Evolutionary conservation across 306 rosid species (phyloP), one percentile per base, ranked within the genome.

Genomic region (Hippophae tibetana): DNA sequence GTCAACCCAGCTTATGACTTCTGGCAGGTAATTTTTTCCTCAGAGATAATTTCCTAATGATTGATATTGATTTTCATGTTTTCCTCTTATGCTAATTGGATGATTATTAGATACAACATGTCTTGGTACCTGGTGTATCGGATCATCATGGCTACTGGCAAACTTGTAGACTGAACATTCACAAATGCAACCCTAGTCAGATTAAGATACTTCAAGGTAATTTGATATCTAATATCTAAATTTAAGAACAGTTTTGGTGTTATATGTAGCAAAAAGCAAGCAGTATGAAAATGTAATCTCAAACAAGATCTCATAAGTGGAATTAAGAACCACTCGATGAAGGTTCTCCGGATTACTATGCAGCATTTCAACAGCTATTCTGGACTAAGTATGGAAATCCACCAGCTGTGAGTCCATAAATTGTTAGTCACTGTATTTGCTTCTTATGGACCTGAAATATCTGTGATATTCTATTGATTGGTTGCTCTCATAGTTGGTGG

Each of bases 1-100:
- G 96, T 88, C 79, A 83, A 88, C 70, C 86, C 96, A 65, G 95
- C 86, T 53, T 92, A 88, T 69, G 96, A 92, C 69, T 85, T 82
- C 69, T 92, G 96, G 99, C 96, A 92, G 95, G 99, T 84, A 69
- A 67, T 43, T 67, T 48, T 66, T 72, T 61, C 66, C 57, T 72
- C 44, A 64, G 47, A 58, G 75, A 69, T 51, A 53, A 73, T 76
- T 64, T 42, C 52, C 47, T 45, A 9, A 26, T 45, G 10, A 18
- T 10, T n/a, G 45, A 54, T 43, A 60, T 42, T 55, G 5, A 57
- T 64, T 53, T 43, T 63, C 57, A 49, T 58, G 66, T 11, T 64
- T 58, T 62, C 9, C 38, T 57, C 25, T 52, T 54, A 56, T 58
- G 13, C 61, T 44, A 67, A 62, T 67, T 56, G 44, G 64, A 13